Evolutionary conservation across 2,329 filamentous ascomycete genomes (phyloP).

Genomic region (Alternaria conjuncta): DNA sequence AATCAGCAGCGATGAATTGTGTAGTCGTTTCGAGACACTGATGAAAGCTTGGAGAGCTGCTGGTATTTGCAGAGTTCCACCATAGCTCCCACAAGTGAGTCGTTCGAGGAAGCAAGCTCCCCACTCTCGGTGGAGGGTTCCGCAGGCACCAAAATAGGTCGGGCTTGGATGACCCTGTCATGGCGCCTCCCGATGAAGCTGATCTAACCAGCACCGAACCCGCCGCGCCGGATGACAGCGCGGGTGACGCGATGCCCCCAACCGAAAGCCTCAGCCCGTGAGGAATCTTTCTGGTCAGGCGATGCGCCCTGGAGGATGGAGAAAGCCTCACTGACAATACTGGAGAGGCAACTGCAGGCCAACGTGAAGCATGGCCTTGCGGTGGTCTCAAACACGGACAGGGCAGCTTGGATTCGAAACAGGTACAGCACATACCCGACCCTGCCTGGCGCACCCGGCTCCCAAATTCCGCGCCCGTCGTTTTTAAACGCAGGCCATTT

Average conservation of each 20-base stretch:
- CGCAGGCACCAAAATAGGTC: conserved; percentile 34
- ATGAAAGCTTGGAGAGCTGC: neutral
- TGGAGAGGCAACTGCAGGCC: conserved; percentile 16
- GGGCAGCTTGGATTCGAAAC: conserved; percentile 36
- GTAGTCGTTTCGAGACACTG: neutral
- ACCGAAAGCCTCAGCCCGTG: conserved; percentile 23
- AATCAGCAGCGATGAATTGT: neutral
- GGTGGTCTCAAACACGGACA: conserved; percentile 34
- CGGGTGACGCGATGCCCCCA: conserved; percentile 35
- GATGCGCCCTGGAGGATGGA: conserved; percentile 1
- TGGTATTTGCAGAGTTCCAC: neutral
- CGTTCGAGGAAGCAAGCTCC: neutral
- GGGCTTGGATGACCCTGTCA: conserved; percentile 23
- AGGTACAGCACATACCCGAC: conserved; percentile 37
- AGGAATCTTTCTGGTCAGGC: conserved; percentile 26
- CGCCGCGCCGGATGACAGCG: conserved; percentile 42
- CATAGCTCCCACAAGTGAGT: neutral
- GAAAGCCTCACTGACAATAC: conserved; percentile 9
- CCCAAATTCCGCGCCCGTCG: conserved; percentile 36
- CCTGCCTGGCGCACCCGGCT: conserved; percentile 32
- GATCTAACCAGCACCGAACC: conserved; percentile 34
- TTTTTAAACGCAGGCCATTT: conserved; percentile 45
- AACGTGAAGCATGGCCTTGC: conserved; percentile 23
- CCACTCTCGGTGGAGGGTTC: conserved; percentile 20
- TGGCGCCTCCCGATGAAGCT: conserved; percentile 36